Conservation (phyloP, 2,329 filamentous ascomycete species). For the Pezicula carpinea region DNA sequence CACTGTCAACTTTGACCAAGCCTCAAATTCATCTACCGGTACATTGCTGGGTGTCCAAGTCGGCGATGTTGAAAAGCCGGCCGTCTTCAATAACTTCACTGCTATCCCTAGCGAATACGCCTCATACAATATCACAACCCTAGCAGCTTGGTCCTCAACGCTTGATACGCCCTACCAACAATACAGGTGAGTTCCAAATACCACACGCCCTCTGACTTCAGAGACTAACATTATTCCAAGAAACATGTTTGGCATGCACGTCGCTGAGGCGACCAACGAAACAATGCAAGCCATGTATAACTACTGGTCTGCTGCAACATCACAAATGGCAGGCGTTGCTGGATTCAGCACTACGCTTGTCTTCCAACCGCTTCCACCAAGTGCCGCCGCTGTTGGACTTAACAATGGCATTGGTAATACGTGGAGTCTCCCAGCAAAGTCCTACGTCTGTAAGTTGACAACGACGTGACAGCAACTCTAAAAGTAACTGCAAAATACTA, state of each 20-base stretch:
- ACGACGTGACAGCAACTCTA: neutral
- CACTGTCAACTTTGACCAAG: too few species aligned
- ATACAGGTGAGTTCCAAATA: too few species aligned
- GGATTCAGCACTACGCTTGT: neutral
- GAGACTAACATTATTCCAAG: neutral
- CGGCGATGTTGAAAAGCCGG: neutral
- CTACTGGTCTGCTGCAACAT: neutral
- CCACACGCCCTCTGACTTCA: too few species aligned
- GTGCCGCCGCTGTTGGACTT: neutral
- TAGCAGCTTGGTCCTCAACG: neutral
- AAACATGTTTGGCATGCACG: neutral
- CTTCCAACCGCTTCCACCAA: neutral
- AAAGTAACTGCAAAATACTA: neutral
- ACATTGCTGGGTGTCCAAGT: neutral
- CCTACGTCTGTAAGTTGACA: neutral
- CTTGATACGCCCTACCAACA: constrained; percentile 1
- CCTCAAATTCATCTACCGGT: neutral
- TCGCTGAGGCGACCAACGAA: neutral
- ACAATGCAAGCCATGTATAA: neutral
- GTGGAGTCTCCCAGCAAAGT: neutral
- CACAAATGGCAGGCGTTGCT: neutral
- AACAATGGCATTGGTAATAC: constrained; percentile 3
- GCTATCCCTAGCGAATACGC: constrained; percentile 20
- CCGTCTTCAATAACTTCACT: neutral
- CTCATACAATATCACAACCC: neutral